Percentiles rank a stretch among this genome's conserved stretches.
These are phyloP conservation scores for Sordaria brevicollis DNA, from an alignment of 495 filamentous ascomycete species.

Conservation along the genomic window DNA sequence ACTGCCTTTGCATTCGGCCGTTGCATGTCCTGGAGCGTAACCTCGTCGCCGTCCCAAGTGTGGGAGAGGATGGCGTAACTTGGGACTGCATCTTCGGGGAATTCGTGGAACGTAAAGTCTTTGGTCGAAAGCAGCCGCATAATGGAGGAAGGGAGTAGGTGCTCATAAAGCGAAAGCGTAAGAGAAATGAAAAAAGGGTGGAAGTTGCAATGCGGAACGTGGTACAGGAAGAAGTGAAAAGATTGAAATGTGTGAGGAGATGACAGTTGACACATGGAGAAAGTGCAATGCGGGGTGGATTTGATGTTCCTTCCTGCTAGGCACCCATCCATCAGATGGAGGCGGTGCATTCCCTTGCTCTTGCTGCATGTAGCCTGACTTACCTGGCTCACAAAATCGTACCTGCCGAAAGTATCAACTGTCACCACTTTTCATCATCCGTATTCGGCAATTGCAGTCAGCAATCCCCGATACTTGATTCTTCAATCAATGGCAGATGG, in stretches of 20 bases:
- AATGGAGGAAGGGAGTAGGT: neutral
- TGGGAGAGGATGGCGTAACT: slow-evolving; percentile 11
- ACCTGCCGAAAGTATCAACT: neutral
- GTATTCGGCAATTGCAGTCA: neutral
- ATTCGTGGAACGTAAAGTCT: neutral
- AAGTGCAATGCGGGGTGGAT: neutral
- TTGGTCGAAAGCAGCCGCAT: neutral
- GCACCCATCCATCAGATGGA: neutral
- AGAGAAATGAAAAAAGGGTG: neutral
- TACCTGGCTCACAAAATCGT: neutral
- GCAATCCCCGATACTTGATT: neutral
- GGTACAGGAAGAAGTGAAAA: neutral
- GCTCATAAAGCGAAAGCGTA: neutral
- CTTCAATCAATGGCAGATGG: too few relatives aligned
- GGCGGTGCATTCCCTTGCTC: neutral
- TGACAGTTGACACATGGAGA: too few relatives aligned
- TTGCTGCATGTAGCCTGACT: neutral
- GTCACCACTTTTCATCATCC: neutral
- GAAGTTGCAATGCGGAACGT: neutral
- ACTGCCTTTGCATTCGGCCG: neutral
- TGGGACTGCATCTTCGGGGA: neutral
- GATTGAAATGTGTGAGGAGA: neutral
- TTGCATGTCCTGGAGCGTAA: neutral
- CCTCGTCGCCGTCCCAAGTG: slow-evolving; percentile 5
- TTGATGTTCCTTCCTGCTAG: neutral